Base-by-base conservation (phyloP, 129 eudicot genomes). In the Smallanthus sonchifolius region DNA sequence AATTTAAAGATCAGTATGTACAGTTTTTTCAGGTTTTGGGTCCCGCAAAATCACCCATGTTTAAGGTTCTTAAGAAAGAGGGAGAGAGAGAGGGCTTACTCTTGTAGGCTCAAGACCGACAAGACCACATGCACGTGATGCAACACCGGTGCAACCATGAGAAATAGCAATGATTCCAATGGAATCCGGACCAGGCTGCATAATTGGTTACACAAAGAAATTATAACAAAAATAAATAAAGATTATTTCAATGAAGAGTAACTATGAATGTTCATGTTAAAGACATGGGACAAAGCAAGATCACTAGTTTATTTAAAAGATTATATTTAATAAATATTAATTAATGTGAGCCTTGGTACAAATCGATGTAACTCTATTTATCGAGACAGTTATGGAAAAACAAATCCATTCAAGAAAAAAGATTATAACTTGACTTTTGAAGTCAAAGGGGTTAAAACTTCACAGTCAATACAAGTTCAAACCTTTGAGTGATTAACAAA, bases 111-210 rank as follows among this genome's bases (percentile, higher is more conserved):
- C 97, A 35, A 92, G 81, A 59, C 96, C 90, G 64, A 92, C 97
- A 69, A 92, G 96, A 72, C 97, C 97, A 64, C 97, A 92, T 65
- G 97, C 97, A 83, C 97, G 97, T 72, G 97, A 88, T 82, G 97
- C 97, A 40, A 92, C 89, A 74, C 97, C 97, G 48, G 87, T 87
- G 89, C 97, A 92, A 79, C 97, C 92, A 65, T 92, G 96, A 88
- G 97, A 92, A 87, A 92, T 92, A 76, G 97, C 96, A 72, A 92
- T 83, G 97, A 92, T 92, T 88, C 97, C 97, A 87, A 87, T 86
- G 91, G 97, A 92, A 92, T 92, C 97, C 97, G 97, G 97, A 92
- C 97, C 97, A 92, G 97, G 97, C 97, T 92, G 88, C 84, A 76
- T 49, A 67, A 6, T 35, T 57, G 30, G 48, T 56, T 55, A 69